Evolutionary conservation across 2,329 filamentous ascomycete species (phyloP), one percentile per base, ranked within the genome.

Genomic region (Colletotrichum theobromicola): DNA sequence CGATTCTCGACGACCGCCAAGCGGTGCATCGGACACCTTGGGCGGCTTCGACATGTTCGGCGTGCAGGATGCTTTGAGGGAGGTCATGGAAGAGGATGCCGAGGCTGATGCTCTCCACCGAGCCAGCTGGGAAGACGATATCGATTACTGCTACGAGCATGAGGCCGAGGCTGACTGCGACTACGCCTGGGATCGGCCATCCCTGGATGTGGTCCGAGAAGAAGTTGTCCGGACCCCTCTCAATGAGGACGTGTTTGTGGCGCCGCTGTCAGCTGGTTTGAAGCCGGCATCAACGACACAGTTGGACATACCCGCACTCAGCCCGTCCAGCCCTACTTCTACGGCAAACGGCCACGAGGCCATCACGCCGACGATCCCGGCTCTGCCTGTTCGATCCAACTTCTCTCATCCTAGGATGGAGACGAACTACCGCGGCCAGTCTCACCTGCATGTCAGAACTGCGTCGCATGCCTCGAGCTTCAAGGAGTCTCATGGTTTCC

Each of bases 141-240:
- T 94, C 75, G 92, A 94, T 79, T 94, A 93, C 81, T 93, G 90
- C 79, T 94, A 94, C 79, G 91, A 93, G 77, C 90, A 94, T 77
- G 92, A 91, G 77, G 91, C 88, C 15, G 92, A 93, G 80, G 92
- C 91, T 9, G 87, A 93, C 81, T 93, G 90, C 79, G 89, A 93
- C 75, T 93, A 92, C 77, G 88, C 91, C 58, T 93, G 91, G 91
- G 90, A 92, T 72, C 88, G 89, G 18, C 84, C 87, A 4, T 92
- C 90, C 0, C 78, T 89, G 67, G 90, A 92, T 62, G 74, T 85
- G 53, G 80, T 78, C 28, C 82, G 82, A 67, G 84, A 83, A 16
- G 79, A 77, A 21, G 80, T 79, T 7, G 79, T 75, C 9, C 73
- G 78, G 6, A 79, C 79, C 6, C 77, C 77, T 0, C 77, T 81